phyloP scores from a whole-genome alignment of 345 rosid species.

The Pelargonium nanum region DNA sequence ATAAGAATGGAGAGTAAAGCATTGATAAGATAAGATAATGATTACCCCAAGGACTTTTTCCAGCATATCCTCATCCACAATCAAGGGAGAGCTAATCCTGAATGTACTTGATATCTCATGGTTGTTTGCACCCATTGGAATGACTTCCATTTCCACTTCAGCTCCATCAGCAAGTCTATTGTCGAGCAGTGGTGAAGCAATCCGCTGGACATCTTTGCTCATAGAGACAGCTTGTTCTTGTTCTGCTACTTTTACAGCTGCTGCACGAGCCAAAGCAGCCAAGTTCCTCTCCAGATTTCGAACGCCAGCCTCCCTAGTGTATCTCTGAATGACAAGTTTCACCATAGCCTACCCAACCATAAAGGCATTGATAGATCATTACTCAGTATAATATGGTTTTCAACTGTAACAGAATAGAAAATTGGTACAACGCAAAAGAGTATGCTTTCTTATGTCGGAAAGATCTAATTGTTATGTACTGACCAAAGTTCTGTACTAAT shows the following conservation, averaged over 20 bases:
- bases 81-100: conserved; percentile 55
- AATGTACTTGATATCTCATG: conserved; percentile 67
- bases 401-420: background rate
- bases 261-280: conserved; percentile 97
- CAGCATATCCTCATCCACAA: conserved; percentile 81
- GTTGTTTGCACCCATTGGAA: conserved; percentile 73
- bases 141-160: conserved; percentile 97
- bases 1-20: background rate
- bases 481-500: background rate
- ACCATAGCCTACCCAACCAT: conserved; percentile 54
- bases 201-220: conserved; percentile 64
- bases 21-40: background rate
- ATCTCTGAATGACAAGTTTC: conserved; percentile 73
- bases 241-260: conserved; percentile 87
- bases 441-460: background rate
- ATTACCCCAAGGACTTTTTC: conserved; percentile 93
- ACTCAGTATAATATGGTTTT: background rate
- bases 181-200: conserved; percentile 69
- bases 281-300: conserved; percentile 80
- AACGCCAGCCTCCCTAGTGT: conserved; percentile 98
- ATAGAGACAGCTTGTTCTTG: conserved; percentile 66
- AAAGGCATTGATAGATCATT: background rate
- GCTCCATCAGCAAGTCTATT: conserved; percentile 81
- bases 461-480: background rate
- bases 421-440: background rate